Percentiles rank a stretch among this genome's conserved stretches.
Conservation (phyloP, 495 filamentous ascomycete species). For the Zalerion maritima region DNA sequence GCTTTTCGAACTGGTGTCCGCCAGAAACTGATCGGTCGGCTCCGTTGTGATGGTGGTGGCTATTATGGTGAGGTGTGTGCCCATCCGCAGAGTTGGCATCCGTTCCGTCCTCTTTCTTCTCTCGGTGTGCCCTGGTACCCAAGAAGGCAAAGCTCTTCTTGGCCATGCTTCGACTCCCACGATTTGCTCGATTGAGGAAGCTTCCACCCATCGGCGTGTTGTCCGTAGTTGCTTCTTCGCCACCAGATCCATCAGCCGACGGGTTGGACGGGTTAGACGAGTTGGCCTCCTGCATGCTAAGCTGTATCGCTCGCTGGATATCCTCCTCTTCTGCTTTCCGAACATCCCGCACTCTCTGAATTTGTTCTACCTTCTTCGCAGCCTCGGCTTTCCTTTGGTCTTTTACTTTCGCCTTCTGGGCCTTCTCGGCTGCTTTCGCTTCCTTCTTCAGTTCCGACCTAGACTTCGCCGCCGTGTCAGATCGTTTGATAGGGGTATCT, state of each 20-base stretch:
- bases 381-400: conserved; percentile 47
- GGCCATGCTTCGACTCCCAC: conserved; percentile 29
- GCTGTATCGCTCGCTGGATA: conserved; percentile 23
- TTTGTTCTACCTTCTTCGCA: conserved; percentile 25
- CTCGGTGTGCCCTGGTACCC: no score
- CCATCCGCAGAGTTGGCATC: conserved; percentile 14
- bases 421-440: conserved; percentile 50
- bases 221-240: conserved; percentile 23
- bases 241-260: no score
- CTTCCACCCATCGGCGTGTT: no score
- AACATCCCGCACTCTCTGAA: conserved; percentile 17
- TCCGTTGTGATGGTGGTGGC: conserved; percentile 12
- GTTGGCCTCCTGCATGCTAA: conserved; percentile 28
- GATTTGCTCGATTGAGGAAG: conserved; percentile 23
- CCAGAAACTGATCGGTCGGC: conserved; percentile 11
- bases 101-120: conserved; percentile 19
- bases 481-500: conserved; percentile 5
- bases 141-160: conserved; percentile 36
- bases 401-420: conserved; percentile 54
- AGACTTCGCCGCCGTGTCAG: conserved; percentile 13
- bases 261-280: no score
- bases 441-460: conserved; percentile 34
- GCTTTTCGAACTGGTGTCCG: conserved; percentile 16
- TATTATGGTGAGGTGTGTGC: conserved; percentile 17
- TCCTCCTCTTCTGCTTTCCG: conserved; percentile 23